Evolutionary conservation across 202 grass and related monocot species (phyloP).

Genomic region (Schoenoplectus tabernaemontani): DNA sequence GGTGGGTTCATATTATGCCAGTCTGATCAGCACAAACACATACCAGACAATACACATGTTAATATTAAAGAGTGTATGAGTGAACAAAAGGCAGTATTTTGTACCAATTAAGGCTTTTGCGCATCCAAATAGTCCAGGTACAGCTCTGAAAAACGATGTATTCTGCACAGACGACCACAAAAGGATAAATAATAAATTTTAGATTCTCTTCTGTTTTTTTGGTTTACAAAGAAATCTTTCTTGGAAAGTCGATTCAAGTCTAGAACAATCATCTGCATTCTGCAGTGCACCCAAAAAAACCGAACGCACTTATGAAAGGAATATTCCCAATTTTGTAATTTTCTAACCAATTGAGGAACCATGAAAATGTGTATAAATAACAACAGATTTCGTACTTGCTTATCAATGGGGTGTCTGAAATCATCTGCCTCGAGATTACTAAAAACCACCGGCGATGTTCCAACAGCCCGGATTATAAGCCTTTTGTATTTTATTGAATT

Average conservation of each 20-base stretch:
- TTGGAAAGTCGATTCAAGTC: too few species aligned
- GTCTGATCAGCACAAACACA: not conserved
- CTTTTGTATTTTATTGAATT: not conserved
- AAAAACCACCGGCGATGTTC: not conserved
- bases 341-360: not conserved
- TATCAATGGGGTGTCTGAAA: not conserved
- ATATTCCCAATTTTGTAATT: not conserved
- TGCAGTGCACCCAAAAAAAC: too few species aligned
- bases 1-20: too few species aligned
- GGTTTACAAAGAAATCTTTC: not conserved
- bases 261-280: not conserved
- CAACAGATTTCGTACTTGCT: not conserved
- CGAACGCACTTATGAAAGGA: not conserved
- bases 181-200: not conserved
- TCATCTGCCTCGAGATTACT: not conserved
- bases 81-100: not conserved
- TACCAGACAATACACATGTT: not conserved
- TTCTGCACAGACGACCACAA: not conserved
- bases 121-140: not conserved
- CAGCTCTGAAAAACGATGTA: not conserved
- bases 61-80: not conserved
- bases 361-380: not conserved
- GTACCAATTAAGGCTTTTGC: not conserved
- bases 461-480: not conserved
- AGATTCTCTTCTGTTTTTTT: not conserved